Evolutionary conservation across 2,329 filamentous ascomycete species (phyloP), one percentile per base, ranked within the genome.

Genomic region (Botryotinia globosa): DNA sequence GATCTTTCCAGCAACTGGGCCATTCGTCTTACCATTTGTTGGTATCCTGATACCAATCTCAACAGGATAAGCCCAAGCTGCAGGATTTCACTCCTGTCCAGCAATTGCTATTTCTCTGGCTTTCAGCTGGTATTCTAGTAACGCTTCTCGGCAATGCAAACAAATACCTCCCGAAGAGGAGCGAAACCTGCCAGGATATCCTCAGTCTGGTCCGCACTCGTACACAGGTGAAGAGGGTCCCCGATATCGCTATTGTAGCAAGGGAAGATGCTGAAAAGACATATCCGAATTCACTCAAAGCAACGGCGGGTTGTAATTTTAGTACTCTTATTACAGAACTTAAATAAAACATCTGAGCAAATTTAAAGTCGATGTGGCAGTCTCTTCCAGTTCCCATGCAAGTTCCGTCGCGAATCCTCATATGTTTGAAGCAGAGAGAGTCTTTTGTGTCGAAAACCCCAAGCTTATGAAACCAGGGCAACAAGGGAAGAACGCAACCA

Each of bases 61-160:
- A 20, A 3, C 3, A 39, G 39, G 39, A 44, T 44, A 63, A 29
- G n/a, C 25, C 29, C n/a, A 63, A 44, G 61, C 42, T 45, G 39
- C 39, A 63, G 56, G 20, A 25, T 37, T 59, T 25, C 9, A 59
- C n/a, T 37, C 56, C 56, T 25, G 9, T 59, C 12, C 32, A 34
- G 56, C 93, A 92, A 81, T 85, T 89, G 54, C 84, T 92, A 66
- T 97, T 97, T 82, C 89, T 91, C 79, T 93, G 89, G 85, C 83
- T 94, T 34, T 91, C 92, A 58, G 85, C 89, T 39, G 86, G 87
- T n/a, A 84, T 94, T 29, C 87, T 94, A 68, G 80, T 92, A 75
- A 92, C 92, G 51, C 94, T 97, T 78, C 82, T 94, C 71, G 92
- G 86, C 75, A 94, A 94, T 83, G 90, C 91, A 65, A 85, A 86